Evolutionary conservation across 192 early-diverging fungal genomes (phyloP), one percentile per base, ranked within the genome.

Genomic region (Coemansia aciculifera): DNA sequence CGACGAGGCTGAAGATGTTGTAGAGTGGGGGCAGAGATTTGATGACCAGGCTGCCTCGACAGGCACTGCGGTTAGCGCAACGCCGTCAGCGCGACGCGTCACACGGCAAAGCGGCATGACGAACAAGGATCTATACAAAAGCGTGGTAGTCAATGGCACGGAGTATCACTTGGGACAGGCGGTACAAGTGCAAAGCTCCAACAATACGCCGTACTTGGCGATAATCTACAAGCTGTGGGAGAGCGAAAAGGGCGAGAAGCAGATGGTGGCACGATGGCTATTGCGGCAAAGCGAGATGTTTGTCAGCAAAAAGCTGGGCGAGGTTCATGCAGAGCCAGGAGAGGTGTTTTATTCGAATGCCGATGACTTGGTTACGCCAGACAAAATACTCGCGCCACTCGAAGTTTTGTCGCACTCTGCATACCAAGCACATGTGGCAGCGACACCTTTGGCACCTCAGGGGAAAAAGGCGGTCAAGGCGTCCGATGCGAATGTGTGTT

Each of bases 101-200:
- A 88, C 87, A 13, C 85, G 87, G 23, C 81, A 78, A 37, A 86
- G 83, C 57, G 85, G 85, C 2, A 73, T 86, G 49, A 84, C 86
- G 2, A 88, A 88, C 72, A 85, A 82, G 42, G 39, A 68, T 29
- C 24, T 71, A 1, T 83, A 83, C 70, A 49, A 52, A 19, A 78
- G 76, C 61, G 73, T 83, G 0, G 13, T 80, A 5, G 84, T 86
- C 9, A 83, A 83, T 57, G 83, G 82, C 24, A 31, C 32, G 6
- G 73, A 80, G 40, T 86, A 85, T 52, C 42, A 34, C 23, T 62
- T 84, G 46, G 86, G 85, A 13, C 71, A 73, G 6, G 75, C 73
- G 2, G 75, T 74, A 7, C 73, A 71, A 34, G 68, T 73, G 1
- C 17, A 59, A 36, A 79, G 85, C 40, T 54, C 74, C 19, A 66